Evolutionary conservation across 192 early-diverging fungal species (phyloP).

Genomic region (Podochytrium sp.): DNA sequence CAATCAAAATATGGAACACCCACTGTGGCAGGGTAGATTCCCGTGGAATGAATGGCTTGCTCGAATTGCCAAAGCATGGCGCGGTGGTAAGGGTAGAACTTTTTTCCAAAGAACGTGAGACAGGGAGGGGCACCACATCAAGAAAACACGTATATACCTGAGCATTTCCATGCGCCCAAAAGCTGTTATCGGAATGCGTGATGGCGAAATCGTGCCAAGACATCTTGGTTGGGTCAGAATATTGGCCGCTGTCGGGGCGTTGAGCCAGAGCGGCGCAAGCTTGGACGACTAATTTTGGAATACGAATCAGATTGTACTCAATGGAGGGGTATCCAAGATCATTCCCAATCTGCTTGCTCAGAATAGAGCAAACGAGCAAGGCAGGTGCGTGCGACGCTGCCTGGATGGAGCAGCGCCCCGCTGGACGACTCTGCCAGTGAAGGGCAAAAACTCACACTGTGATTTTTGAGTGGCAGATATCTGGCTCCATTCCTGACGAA

Average conservation of each 20-base stretch:
- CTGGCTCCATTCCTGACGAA: slow-evolving; percentile 1
- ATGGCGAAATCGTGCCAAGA: slow-evolving; percentile 9
- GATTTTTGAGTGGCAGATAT: background rate
- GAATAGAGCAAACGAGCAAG: too few species aligned
- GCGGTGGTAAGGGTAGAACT: slow-evolving; percentile 8
- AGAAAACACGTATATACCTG: background rate
- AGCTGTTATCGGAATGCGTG: slow-evolving; percentile 14
- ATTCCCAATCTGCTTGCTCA: too few species aligned
- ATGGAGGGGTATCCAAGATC: background rate
- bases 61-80: slow-evolving; percentile 7
- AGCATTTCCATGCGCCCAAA: slow-evolving; percentile 8
- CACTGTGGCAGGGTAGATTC: background rate
- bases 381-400: background rate
- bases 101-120: background rate
- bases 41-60: background rate
- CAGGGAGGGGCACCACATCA: too few species aligned
- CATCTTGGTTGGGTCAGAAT: background rate
- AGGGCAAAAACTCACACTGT: background rate
- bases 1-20: slow-evolving; percentile 16
- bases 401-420: too few species aligned
- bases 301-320: background rate
- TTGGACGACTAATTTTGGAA: background rate
- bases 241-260: background rate
- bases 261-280: background rate
- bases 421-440: too few species aligned